Conservation (phyloP, 768 basidiomycete genomes). For the Lactifluus piperatus region DNA sequence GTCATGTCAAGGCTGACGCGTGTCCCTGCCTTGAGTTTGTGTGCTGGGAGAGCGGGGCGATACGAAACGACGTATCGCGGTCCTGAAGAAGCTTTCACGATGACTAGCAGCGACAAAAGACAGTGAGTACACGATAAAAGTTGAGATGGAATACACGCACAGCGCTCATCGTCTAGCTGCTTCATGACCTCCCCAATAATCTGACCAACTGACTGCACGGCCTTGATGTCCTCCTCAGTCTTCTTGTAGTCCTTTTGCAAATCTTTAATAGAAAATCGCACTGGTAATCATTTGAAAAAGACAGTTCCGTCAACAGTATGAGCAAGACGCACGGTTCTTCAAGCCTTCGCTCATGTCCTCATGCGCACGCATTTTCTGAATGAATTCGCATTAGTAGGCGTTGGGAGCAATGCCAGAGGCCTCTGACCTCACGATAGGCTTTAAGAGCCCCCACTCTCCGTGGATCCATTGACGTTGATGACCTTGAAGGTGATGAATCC, state of each 20-base stretch:
- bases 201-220: slow-evolving; percentile 96
- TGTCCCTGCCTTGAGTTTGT: slow-evolving; percentile 87
- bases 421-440: slow-evolving; percentile 60
- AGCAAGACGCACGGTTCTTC: slow-evolving; percentile 66
- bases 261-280: slow-evolving; percentile 85
- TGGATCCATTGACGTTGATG: slow-evolving; percentile 51
- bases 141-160: slow-evolving; percentile 40
- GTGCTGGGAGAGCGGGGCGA: slow-evolving; percentile 83
- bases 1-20: slow-evolving; percentile 99
- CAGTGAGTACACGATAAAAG: not conserved
- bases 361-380: slow-evolving; percentile 93
- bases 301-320: not conserved
- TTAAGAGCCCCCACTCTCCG: slow-evolving; percentile 67
- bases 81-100: slow-evolving; percentile 97
- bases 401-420: not conserved
- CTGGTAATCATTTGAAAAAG: slow-evolving; percentile 33
- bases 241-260: slow-evolving; percentile 85
- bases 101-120: slow-evolving; percentile 49
- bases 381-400: slow-evolving; percentile 13
- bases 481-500: slow-evolving; percentile 25
- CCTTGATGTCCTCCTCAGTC: slow-evolving; percentile 98
- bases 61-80: slow-evolving; percentile 98
- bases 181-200: slow-evolving; percentile 99
- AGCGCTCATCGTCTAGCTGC: slow-evolving; percentile 95
- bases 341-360: slow-evolving; percentile 78